Evolutionary conservation across 2,329 filamentous ascomycete species (phyloP).

Genomic region (Aspergillus luchuensis): DNA sequence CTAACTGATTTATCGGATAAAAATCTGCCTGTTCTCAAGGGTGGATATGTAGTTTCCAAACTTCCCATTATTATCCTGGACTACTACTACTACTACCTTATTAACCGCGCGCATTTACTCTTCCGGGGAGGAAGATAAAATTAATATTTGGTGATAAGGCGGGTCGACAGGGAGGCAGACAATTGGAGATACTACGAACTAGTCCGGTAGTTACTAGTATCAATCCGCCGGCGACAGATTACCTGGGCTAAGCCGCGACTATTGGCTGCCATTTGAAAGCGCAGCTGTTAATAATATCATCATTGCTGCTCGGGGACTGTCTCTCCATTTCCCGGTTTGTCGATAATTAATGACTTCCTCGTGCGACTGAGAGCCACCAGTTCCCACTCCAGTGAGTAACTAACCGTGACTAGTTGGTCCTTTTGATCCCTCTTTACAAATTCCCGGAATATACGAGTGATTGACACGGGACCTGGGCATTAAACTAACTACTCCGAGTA

Average conservation of each 20-base stretch:
- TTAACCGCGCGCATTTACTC: not conserved
- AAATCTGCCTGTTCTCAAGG: no score
- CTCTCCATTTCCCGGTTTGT: not conserved
- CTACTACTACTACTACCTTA: not conserved
- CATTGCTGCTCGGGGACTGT: not conserved
- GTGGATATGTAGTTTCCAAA: no score
- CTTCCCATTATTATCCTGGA: not conserved
- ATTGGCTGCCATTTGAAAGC: not conserved
- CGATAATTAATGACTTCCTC: not conserved
- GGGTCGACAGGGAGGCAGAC: not conserved
- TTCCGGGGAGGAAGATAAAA: not conserved
- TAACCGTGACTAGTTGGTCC: conserved; percentile 8
- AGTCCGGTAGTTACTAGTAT: not conserved
- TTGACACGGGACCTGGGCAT: not conserved
- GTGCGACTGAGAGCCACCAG: conserved; percentile 11
- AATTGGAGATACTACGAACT: no score
- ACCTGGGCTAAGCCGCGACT: not conserved
- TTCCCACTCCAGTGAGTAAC: conserved; percentile 3
- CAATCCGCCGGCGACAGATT: not conserved
- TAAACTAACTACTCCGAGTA: not conserved
- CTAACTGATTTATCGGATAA: no score
- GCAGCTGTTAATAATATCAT: conserved; percentile 2
- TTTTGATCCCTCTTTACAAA: not conserved
- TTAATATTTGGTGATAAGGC: not conserved
- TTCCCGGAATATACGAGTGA: not conserved